Evolutionary conservation across 2,329 filamentous ascomycete species (phyloP).

Genomic region (Xylariomycetidae sp.): DNA sequence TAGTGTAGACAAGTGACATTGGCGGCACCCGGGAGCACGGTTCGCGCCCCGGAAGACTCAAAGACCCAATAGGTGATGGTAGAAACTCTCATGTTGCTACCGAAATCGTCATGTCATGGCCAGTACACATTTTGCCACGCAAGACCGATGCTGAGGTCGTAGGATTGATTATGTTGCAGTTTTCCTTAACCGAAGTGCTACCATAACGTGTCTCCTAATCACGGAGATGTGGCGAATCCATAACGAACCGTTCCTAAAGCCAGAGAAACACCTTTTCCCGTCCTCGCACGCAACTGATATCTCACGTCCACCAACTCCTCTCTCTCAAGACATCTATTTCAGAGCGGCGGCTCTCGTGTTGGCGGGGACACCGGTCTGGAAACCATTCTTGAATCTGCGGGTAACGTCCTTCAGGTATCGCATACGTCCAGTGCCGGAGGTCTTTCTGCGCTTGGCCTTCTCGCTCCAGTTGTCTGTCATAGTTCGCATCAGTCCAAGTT

Average conservation of each 20-base stretch:
- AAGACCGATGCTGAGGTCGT: slow-evolving; percentile 18
- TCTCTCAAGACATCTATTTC: slow-evolving; percentile 25
- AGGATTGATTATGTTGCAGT: slow-evolving; percentile 22
- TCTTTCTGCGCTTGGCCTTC: slow-evolving; percentile 99
- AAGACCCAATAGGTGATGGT: no score
- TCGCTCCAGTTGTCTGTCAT: slow-evolving; percentile 94
- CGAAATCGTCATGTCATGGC: no score
- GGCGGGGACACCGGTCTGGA: slow-evolving; percentile 87
- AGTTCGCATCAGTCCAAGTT: slow-evolving; percentile 7
- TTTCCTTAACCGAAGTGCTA: slow-evolving; percentile 22
- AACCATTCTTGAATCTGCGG: slow-evolving; percentile 95
- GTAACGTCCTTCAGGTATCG: slow-evolving; percentile 89
- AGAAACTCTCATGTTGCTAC: no score
- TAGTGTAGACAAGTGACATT: no score
- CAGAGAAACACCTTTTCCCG: slow-evolving; percentile 28
- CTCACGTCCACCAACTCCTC: slow-evolving; percentile 29
- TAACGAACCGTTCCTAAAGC: slow-evolving; percentile 28
- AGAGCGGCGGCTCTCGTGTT: slow-evolving; percentile 56
- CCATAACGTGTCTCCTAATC: slow-evolving; percentile 24
- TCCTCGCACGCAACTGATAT: slow-evolving; percentile 27
- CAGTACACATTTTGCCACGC: no score
- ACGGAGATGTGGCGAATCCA: slow-evolving; percentile 23
- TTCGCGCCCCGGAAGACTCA: no score
- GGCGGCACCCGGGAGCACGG: no score
- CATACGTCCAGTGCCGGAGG: slow-evolving; percentile 93